A percentile compares a stretch with the other conserved stretches of the same genome.
These are phyloP conservation scores for Colletotrichum tropicicola DNA, from an alignment of 2,329 filamentous ascomycete genomes.

Conservation along the genomic window DNA sequence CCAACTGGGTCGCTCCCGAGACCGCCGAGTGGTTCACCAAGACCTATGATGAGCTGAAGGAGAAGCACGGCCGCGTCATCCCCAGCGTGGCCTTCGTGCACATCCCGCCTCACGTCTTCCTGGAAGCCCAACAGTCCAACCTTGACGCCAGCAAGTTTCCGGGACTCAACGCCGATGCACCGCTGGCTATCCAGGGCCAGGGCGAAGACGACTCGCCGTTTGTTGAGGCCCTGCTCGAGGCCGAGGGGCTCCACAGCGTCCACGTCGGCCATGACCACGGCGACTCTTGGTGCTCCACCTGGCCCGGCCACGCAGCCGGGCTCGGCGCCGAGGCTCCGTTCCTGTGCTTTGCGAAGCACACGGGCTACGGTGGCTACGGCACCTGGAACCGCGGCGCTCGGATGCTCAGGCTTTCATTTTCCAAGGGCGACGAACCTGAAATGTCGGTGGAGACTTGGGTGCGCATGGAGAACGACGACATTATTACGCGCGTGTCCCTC, in stretches of 20 bases:
- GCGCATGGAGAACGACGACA: constrained; percentile 63
- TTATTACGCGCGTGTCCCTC: constrained; percentile 61
- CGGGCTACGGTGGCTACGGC: constrained; percentile 77
- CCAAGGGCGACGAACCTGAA: constrained; percentile 44
- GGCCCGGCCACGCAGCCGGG: constrained; percentile 32
- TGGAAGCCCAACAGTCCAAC: constrained; percentile 27
- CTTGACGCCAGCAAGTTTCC: constrained; percentile 46
- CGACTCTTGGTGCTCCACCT: constrained; percentile 52
- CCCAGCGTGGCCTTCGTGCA: constrained; percentile 33
- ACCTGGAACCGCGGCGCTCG: constrained; percentile 69
- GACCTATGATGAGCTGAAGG: constrained; percentile 36
- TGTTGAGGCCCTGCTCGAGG: constrained; percentile 58
- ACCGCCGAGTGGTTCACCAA: constrained; percentile 54
- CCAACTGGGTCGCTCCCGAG: constrained; percentile 53
- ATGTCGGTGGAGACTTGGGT: constrained; percentile 67
- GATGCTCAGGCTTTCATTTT: constrained; percentile 31
- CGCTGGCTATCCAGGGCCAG: constrained; percentile 41
- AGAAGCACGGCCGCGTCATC: constrained; percentile 29
- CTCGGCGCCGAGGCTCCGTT: constrained; percentile 44
- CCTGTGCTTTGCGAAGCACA: constrained; percentile 70
- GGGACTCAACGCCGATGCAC: constrained; percentile 37
- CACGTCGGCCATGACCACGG: constrained; percentile 68
- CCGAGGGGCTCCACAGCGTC: constrained; percentile 55
- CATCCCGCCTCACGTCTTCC: constrained; percentile 31
- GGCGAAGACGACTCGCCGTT: constrained; percentile 56